These are phyloP conservation scores for Pholiota conissans DNA, from an alignment of 768 basidiomycete species.

Conservation along the genomic window DNA sequence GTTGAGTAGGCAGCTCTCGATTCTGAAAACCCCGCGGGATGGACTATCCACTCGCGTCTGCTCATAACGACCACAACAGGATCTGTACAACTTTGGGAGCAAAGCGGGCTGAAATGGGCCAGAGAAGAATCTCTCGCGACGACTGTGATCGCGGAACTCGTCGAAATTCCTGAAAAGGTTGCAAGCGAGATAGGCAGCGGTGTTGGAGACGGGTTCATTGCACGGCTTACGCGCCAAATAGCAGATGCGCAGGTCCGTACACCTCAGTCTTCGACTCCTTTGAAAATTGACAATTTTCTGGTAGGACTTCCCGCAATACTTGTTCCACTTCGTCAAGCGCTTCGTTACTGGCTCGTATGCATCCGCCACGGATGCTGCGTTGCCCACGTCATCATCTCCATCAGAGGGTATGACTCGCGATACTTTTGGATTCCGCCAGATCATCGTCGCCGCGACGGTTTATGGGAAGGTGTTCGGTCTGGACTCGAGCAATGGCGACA, in stretches of 20 bases:
- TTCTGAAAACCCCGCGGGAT: slow-evolving; percentile 36
- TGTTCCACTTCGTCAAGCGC: slow-evolving; percentile 63
- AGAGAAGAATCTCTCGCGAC: slow-evolving; percentile 79
- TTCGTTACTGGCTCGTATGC: slow-evolving; percentile 71
- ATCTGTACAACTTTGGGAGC: slow-evolving; percentile 73
- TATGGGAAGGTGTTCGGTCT: slow-evolving; percentile 80
- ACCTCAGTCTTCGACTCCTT: not conserved
- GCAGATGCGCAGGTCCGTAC: slow-evolving; percentile 54
- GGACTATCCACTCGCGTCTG: slow-evolving; percentile 39
- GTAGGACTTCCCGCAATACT: slow-evolving; percentile 72
- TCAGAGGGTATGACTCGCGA: slow-evolving; percentile 58
- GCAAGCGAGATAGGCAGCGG: slow-evolving; percentile 36
- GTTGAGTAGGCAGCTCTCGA: slow-evolving; percentile 54
- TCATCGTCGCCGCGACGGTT: slow-evolving; percentile 71
- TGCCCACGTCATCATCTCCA: slow-evolving; percentile 29
- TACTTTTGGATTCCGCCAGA: slow-evolving; percentile 83
- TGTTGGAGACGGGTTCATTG: slow-evolving; percentile 48
- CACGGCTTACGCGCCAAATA: slow-evolving; percentile 56
- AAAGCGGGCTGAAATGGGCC: slow-evolving; percentile 63
- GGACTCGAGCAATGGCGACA: slow-evolving; percentile 74
- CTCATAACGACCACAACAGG: slow-evolving; percentile 75
- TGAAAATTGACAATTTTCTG: not conserved
- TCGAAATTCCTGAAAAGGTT: slow-evolving; percentile 72
- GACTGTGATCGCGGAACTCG: slow-evolving; percentile 63
- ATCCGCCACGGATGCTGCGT: slow-evolving; percentile 37